These are phyloP conservation scores for Penicillium carneum DNA, from an alignment of 2,329 filamentous ascomycete species.

Conservation along the genomic window DNA sequence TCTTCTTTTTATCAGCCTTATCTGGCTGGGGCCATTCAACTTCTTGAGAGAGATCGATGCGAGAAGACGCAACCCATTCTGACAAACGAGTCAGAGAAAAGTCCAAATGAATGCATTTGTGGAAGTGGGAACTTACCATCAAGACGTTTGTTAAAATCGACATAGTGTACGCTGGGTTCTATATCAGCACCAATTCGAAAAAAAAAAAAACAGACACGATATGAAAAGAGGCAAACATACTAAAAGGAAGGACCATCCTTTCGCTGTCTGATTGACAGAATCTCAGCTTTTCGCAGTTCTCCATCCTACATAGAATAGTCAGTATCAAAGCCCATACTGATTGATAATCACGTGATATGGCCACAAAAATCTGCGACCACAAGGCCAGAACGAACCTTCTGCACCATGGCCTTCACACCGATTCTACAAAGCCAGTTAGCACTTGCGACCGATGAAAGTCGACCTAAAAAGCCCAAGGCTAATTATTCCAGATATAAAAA, in stretches of 20 bases:
- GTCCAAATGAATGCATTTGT: not conserved
- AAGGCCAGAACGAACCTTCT: conserved; percentile 64
- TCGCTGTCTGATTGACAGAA: conserved; percentile 89
- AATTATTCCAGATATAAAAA: conserved; percentile 15
- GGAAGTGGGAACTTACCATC: conserved; percentile 54
- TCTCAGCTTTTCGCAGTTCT: conserved; percentile 88
- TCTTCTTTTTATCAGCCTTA: conserved; percentile 86
- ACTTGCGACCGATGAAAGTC: conserved; percentile 46
- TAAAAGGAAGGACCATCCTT: conserved; percentile 91
- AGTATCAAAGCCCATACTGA: conserved; percentile 13
- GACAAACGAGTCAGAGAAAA: conserved; percentile 52
- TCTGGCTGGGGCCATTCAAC: conserved; percentile 96
- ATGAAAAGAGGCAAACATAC: conserved; percentile 42
- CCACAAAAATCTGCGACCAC: conserved; percentile 28
- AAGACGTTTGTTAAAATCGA: conserved; percentile 93
- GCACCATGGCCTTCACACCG: conserved; percentile 71
- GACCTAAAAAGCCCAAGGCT: conserved; percentile 6
- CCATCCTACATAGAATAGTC: conserved; percentile 65
- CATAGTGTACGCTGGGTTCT: conserved; percentile 77
- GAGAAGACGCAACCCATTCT: conserved; percentile 85
- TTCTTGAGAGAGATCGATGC: conserved; percentile 86
- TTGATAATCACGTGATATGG: conserved; percentile 44
- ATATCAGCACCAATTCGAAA: conserved; percentile 28
- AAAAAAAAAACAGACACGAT: not conserved
- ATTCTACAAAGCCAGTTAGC: conserved; percentile 59